These are phyloP conservation scores for Cyclotella sp. DNA, from an alignment of 108 stramenopile species.

Conservation along the genomic window DNA sequence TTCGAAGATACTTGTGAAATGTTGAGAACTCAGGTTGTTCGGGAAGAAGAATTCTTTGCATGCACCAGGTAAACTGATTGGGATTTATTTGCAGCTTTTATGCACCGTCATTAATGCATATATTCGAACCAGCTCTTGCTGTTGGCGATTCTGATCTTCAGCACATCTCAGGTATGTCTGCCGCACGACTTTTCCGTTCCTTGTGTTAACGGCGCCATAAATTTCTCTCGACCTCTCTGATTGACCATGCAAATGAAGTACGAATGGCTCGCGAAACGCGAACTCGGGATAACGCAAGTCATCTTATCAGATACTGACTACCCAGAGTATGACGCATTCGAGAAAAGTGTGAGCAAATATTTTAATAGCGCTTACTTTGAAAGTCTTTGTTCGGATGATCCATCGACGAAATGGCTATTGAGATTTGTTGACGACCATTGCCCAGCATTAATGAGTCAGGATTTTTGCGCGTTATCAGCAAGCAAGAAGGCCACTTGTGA, in stretches of 20 bases:
- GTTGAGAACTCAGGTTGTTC: constrained; percentile 16
- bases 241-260: constrained; percentile 9
- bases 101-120: too few relatives aligned
- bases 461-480: constrained; percentile 15
- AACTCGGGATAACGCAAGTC: constrained; percentile 22
- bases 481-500: constrained; percentile 19
- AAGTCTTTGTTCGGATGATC: constrained; percentile 37
- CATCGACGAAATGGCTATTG: constrained; percentile 24
- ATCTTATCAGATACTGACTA: constrained; percentile 20
- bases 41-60: constrained; percentile 44
- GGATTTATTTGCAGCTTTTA: too few relatives aligned
- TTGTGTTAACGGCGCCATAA: too few relatives aligned
- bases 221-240: too few relatives aligned
- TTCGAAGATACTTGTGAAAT: too few relatives aligned
- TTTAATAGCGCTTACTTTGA: constrained; percentile 51
- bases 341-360: constrained; percentile 17
- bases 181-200: background rate
- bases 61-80: constrained; percentile 5
- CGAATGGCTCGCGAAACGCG: constrained; percentile 34
- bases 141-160: constrained; percentile 28
- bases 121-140: constrained; percentile 22
- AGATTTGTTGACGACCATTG: constrained; percentile 35
- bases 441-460: constrained; percentile 33
- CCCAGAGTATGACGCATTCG: constrained; percentile 47
- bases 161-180: constrained; percentile 9